Conservation (phyloP, 306 rosid genomes). For the Lotus japonicus region DNA sequence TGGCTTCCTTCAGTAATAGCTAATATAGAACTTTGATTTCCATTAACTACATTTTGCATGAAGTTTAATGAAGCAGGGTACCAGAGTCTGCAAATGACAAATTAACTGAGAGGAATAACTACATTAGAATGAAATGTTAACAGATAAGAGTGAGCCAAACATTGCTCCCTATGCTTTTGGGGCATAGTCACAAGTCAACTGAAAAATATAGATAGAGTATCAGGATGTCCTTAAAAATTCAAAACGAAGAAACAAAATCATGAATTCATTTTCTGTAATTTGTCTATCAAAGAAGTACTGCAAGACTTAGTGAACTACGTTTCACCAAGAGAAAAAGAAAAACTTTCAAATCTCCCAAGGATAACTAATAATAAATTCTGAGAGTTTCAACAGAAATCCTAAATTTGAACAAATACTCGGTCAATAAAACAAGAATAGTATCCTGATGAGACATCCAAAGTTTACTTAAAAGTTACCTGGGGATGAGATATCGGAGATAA, state of each 20-base stretch:
- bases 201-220: neutral
- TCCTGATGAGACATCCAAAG: neutral
- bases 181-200: neutral
- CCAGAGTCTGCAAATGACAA: conserved; percentile 58
- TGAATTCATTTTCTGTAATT: neutral
- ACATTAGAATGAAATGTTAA: neutral
- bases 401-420: neutral
- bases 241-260: neutral
- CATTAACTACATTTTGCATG: conserved; percentile 40
- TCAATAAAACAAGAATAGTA: neutral
- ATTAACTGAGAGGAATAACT: neutral
- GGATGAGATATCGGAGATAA: neutral
- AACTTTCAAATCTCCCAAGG: neutral
- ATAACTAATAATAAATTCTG: neutral
- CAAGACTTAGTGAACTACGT: neutral
- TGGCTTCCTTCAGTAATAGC: conserved; percentile 88
- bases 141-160: neutral
- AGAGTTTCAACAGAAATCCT: neutral
- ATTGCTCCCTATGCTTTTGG: neutral
- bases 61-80: conserved; percentile 69
- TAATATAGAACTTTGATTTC: conserved; percentile 50
- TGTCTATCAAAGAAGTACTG: neutral
- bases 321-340: neutral
- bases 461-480: neutral
- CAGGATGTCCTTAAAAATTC: neutral